Base-by-base conservation (phyloP, 2,329 filamentous ascomycete species). In the Cercospora sp. region DNA sequence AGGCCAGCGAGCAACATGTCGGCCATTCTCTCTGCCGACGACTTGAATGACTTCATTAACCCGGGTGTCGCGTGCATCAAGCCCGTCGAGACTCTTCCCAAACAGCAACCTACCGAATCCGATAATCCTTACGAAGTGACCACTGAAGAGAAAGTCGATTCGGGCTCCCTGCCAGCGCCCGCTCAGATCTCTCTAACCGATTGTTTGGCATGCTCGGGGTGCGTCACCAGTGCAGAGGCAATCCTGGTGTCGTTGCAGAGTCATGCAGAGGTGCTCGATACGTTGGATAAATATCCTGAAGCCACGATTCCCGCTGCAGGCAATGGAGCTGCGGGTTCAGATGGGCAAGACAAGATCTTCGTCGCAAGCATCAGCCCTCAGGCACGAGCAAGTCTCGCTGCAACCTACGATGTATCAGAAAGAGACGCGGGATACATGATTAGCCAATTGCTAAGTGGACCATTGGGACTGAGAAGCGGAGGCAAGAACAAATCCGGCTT, bases 11-110 rank as follows among this genome's bases (percentile, higher is more conserved):
- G 48, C 28, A 68, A 33, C 60, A 99, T 99, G 95, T 97, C 93
- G 79, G 95, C 95, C 71, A 99, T 99, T 76, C 90, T 99, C 76
- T 98, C 94, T 66, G 90, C 91, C 76, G 94, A 99, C 84, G 94
- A 97, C 80, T 86, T 99, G 69, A 99, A 99, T 84, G 95, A 99
- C 85, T 99, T 99, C 83, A 99, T 99, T 79, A 95, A 92, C 66
- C 95, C 95, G 13, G 94, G 94, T 70, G 94, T 99, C 77, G 95
- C 95, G 71, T 99, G 95, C 82, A 98, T 99, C 81, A 98, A 99
- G 78, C 95, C 95, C 30, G 87, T 99, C 78, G 95, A 99, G 80
- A 96, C 93, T 2, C 87, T 99, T 13, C 94, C 95, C 2, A 81
- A 85, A 60, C 84, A 86, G 72, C 82, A 86, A 36, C 80, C 86